Conservation (phyloP, 352 stramenopile species). For the Thalassiosira exigua region DNA sequence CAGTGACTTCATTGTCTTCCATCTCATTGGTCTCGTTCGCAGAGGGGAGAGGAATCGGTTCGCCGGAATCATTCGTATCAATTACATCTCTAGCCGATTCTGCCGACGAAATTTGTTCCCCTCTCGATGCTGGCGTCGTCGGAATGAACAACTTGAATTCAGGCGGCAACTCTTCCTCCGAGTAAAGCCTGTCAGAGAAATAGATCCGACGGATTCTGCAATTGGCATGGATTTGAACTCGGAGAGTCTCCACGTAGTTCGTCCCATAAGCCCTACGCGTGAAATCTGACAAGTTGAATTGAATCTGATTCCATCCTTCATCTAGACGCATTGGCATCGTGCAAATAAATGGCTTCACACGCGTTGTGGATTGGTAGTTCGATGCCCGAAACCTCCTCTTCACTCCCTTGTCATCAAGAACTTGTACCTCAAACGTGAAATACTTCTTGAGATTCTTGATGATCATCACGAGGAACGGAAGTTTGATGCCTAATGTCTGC, state of each 20-base stretch:
- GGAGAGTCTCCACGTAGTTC: constrained; percentile 97
- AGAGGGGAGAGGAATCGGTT: constrained; percentile 9
- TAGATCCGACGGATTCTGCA: constrained; percentile 97
- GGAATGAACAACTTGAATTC: constrained; percentile 98
- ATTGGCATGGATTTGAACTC: constrained; percentile 97
- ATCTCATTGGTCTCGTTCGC: constrained; percentile 22
- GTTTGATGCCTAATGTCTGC: constrained; percentile 96
- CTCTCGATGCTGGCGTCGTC: constrained; percentile 47
- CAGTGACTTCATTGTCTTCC: constrained; percentile 14
- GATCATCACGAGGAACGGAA: constrained; percentile 98
- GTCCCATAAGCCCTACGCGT: constrained; percentile 95
- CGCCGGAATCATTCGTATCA: constrained; percentile 18
- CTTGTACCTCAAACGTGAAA: constrained; percentile 98
- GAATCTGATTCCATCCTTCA: constrained; percentile 98
- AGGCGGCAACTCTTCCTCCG: constrained; percentile 94
- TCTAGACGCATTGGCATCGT: constrained; percentile 98
- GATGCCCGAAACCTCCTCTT: constrained; percentile 94
- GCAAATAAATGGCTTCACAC: constrained; percentile 98
- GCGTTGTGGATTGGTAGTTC: constrained; percentile 96
- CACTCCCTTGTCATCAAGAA: constrained; percentile 98
- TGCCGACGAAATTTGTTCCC: constrained; percentile 10
- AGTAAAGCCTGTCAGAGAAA: constrained; percentile 96
- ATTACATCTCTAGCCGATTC: constrained; percentile 6
- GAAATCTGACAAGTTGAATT: constrained; percentile 98
- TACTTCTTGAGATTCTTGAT: constrained; percentile 99